These are phyloP conservation scores for Cladobotryum mycophilum DNA, from an alignment of 2,329 filamentous ascomycete species.

Conservation along the genomic window DNA sequence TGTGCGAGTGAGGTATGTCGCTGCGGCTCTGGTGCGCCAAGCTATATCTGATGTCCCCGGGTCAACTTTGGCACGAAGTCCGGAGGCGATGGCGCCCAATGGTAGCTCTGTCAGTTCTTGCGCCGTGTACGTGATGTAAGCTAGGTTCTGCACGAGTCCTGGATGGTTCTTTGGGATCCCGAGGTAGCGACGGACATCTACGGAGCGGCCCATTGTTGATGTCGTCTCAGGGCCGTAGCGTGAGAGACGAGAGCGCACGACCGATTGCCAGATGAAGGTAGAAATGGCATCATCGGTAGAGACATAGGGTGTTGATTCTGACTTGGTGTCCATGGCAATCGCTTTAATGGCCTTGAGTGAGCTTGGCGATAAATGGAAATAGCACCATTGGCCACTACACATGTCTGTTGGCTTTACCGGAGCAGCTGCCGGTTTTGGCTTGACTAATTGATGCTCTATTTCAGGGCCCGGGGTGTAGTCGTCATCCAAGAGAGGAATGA, in stretches of 20 bases:
- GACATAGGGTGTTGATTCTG: slow-evolving; percentile 28
- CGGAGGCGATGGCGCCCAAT: slow-evolving; percentile 30
- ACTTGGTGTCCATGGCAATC: not conserved
- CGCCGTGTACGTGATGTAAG: slow-evolving; percentile 30
- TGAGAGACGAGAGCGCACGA: slow-evolving; percentile 33
- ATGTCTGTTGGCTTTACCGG: no score
- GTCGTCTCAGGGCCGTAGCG: slow-evolving; percentile 21
- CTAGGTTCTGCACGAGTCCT: slow-evolving; percentile 41
- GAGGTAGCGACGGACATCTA: slow-evolving; percentile 41
- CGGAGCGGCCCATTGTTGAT: slow-evolving; percentile 39
- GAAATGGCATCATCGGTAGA: slow-evolving; percentile 49
- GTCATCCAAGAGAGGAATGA: no score
- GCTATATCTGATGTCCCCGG: slow-evolving; percentile 20
- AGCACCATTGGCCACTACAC: slow-evolving; percentile 28
- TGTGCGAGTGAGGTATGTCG: slow-evolving; percentile 30
- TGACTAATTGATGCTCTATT: slow-evolving; percentile 28
- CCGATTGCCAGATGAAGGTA: slow-evolving; percentile 44
- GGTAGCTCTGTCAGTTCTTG: slow-evolving; percentile 22
- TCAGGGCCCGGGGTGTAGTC: slow-evolving; percentile 23
- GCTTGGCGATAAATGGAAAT: slow-evolving; percentile 33
- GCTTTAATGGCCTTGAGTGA: slow-evolving; percentile 30
- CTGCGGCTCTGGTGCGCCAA: slow-evolving; percentile 33
- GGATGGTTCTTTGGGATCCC: slow-evolving; percentile 38
- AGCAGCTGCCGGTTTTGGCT: not conserved
- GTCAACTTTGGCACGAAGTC: slow-evolving; percentile 31